Evolutionary conservation across 495 filamentous ascomycete genomes (phyloP), one percentile per base, ranked within the genome.

Genomic region (Hypoxylon fuscum): DNA sequence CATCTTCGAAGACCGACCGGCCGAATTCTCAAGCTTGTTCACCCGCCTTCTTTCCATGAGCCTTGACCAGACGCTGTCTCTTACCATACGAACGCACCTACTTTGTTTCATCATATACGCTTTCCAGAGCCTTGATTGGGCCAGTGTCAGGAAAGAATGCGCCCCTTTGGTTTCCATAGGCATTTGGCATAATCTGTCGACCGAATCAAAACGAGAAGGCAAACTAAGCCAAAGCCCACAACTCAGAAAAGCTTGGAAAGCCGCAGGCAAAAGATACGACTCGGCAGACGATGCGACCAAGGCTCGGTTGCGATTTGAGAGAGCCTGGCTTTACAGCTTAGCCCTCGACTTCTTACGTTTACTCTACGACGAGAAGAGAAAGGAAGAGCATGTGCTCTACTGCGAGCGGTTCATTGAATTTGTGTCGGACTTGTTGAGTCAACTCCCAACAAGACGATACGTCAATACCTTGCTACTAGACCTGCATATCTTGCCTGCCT

Each of bases 321-420:
- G 96, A 45, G 88, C 90, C 42, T 99, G 95, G 95, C 81, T 99
- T 14, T 97, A 90, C 68, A 88, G 90, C 12, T 83, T 97, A 71
- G 76, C 95, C 1, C 74, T 97, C 47, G 89, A 94, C 62, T 99
- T 97, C 65, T 65, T 97, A 8, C 80, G 85, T 48, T 80, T 87
- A 55, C 71, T 98, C 18, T 91, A 93, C 67, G 78, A 80, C 25
- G 76, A 81, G 32, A 78, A 71, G 38, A 69, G 71, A 40, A 81
- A 80, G 35, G 62, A 74, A 70, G 90, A 92, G 35, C 87, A 90
- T 55, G 64, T 93, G 21, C 76, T 84, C 5, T 98, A 98, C 72
- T 97, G 93, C 70, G 94, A 98, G 75, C 84, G 93, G 14, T 95
- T 98, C 67, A 70, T 98, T 20, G 95, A 99, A 72, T 86, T 98